Evolutionary conservation across 768 basidiomycete genomes (phyloP).

Genomic region (Austroboletus eburneus): DNA sequence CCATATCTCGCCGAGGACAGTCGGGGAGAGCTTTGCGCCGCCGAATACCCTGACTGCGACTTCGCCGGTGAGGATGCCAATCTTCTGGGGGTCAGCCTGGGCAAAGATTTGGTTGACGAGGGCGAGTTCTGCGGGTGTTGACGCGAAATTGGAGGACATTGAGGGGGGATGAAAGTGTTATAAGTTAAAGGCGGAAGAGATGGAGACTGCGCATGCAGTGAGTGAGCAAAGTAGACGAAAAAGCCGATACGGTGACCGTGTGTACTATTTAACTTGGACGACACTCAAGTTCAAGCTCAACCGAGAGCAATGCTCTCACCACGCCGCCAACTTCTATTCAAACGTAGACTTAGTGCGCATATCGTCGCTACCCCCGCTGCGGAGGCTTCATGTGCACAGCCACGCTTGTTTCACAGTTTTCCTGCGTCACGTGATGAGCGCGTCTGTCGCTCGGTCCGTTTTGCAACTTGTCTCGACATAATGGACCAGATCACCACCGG

Average conservation of each 20-base stretch:
- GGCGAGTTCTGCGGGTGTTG: constrained; percentile 46
- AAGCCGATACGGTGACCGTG: no score
- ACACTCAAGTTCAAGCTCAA: background rate
- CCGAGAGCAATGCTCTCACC: no score
- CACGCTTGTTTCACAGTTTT: background rate
- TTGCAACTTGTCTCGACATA: constrained; percentile 10
- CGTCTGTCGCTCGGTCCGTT: constrained; percentile 21
- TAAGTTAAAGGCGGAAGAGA: constrained; percentile 13
- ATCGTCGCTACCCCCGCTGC: no score
- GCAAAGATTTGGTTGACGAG: constrained; percentile 72
- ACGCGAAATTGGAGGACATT: constrained; percentile 43
- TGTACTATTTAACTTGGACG: no score
- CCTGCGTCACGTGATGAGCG: constrained; percentile 28
- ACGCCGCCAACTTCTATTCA: no score
- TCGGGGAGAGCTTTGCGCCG: constrained; percentile 75
- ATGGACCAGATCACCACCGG: constrained; percentile 74
- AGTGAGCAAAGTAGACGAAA: background rate
- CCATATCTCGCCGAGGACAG: constrained; percentile 91
- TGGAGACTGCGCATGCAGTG: constrained; percentile 19
- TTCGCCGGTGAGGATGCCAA: constrained; percentile 85
- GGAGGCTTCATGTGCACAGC: no score
- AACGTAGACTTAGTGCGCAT: no score
- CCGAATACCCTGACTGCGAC: constrained; percentile 84
- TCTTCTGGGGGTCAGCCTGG: constrained; percentile 70
- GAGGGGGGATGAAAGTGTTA: constrained; percentile 11